Base-by-base conservation (phyloP, 108 stramenopile genomes). In the Nitzschia inconspicua region DNA sequence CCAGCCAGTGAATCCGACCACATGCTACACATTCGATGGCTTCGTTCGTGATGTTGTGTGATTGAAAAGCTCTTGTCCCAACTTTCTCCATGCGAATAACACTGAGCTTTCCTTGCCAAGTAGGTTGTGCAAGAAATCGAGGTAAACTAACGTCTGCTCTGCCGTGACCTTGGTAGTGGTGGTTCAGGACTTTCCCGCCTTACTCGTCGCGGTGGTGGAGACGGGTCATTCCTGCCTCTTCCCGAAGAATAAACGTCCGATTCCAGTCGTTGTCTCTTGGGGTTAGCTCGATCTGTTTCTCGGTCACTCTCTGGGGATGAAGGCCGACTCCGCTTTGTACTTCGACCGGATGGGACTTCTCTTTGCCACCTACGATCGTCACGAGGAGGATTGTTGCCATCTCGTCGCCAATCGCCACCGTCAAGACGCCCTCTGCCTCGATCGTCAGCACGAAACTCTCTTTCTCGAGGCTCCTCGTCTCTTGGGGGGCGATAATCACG, bases 351-450 rank as follows among this genome's bases (percentile, higher is more conserved):
- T 9, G n/a, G 27, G 52, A 19, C 29, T 24, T 35, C 52, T 4
- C 52, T 32, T 16, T 36, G 11, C 52, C 52, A 54, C 16, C 35
- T 10, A n/a, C 19, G 35, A 2, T 54, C 52, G 31, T 54, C 52
- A n/a, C 50, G 50, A 10, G 26, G 52, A 9, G 16, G 31, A 0
- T 3, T 10, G 3, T 51, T 30, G 50, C 25, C 28, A 28, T 51
- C 50, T 30, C 52, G 19, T 10, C 52, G 52, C 37, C 52, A n/a
- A 18, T 36, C 35, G 34, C 37, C 52, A 20, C 37, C 52, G n/a
- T 0, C 10, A n/a, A 26, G 14, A 14, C 25, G 22, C 30, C 48
- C 48, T 49, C 48, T 49, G 1, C 48, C 25, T 3, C 48, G 48
- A 27, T 49, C 48, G 8, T 49, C 48, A 23, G 27, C 24, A 3